Conservation (phyloP, 164 flowering plant species). For the Berberis thunbergii region DNA sequence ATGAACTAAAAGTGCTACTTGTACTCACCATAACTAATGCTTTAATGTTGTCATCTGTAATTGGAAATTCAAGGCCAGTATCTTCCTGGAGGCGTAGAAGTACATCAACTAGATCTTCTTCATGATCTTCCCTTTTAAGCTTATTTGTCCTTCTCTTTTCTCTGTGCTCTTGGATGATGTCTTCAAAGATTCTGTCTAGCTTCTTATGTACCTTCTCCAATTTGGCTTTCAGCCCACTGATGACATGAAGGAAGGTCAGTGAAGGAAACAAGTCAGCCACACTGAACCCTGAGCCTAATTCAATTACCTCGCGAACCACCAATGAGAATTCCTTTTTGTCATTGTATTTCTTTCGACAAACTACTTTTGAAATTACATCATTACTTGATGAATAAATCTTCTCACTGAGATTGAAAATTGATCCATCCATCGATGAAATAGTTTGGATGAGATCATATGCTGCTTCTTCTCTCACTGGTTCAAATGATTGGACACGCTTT, state of each 20-base stretch:
- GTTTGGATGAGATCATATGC: slow-evolving; percentile 11
- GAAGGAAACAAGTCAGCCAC: slow-evolving; percentile 28
- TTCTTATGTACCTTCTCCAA: slow-evolving; percentile 14
- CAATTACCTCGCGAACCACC: slow-evolving; percentile 1
- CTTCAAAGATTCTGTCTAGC: slow-evolving; percentile 12
- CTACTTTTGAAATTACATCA: slow-evolving; percentile 13
- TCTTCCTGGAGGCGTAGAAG: not conserved
- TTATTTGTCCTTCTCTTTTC: not conserved
- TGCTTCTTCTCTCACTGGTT: slow-evolving; percentile 20
- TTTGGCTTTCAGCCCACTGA: slow-evolving; percentile 14
- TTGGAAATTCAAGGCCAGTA: not conserved
- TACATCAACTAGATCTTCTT: slow-evolving; percentile 10
- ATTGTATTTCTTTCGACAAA: slow-evolving; percentile 20
- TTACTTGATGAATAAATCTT: slow-evolving; percentile 10
- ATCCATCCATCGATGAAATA: slow-evolving; percentile 5
- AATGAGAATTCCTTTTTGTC: slow-evolving; percentile 9
- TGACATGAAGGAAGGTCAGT: slow-evolving; percentile 7
- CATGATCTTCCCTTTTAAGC: not conserved
- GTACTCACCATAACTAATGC: slow-evolving; percentile 2
- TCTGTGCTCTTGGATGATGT: slow-evolving; percentile 19
- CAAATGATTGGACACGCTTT: slow-evolving; percentile 21
- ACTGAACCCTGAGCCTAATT: slow-evolving; percentile 12
- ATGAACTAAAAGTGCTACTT: too few relatives aligned
- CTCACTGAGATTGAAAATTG: slow-evolving; percentile 16
- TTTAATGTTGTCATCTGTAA: not conserved